phyloP scores from a whole-genome alignment of 1,284 basidiomycete species.

The Thelephora terrestris region DNA sequence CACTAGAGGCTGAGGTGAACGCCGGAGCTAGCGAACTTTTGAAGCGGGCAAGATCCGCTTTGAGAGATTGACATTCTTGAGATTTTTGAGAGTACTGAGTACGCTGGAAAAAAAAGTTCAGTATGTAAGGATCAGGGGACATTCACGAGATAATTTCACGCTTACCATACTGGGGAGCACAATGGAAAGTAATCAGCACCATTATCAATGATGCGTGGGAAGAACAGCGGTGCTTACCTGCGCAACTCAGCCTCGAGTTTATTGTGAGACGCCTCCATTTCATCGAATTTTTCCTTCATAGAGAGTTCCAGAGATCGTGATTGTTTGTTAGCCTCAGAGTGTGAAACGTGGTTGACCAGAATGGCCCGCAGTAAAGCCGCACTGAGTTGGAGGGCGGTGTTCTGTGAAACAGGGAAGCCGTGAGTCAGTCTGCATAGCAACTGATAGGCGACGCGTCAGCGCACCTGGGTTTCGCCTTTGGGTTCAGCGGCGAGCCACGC shows the following conservation, averaged over 20 bases:
- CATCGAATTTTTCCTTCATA: constrained; percentile 53
- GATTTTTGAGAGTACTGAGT: constrained; percentile 52
- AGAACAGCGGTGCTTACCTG: constrained; percentile 31
- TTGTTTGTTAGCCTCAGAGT: constrained; percentile 58
- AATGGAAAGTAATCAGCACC: constrained; percentile 12
- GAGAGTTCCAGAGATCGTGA: constrained; percentile 49
- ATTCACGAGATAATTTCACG: constrained; percentile 11
- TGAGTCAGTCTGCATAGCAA: constrained; percentile 10
- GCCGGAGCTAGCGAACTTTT: constrained; percentile 29
- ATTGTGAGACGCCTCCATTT: constrained; percentile 43
- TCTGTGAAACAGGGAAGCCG: constrained; percentile 24
- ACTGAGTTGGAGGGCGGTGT: constrained; percentile 45
- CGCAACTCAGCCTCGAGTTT: constrained; percentile 58
- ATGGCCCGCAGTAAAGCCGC: constrained; percentile 63
- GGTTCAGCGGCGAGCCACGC: constrained; percentile 54
- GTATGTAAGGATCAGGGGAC: constrained; percentile 7
- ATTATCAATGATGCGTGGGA: constrained; percentile 8
- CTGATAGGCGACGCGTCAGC: constrained; percentile 9
- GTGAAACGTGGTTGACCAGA: constrained; percentile 67
- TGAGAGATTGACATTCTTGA: constrained; percentile 58
- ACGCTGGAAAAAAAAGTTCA: constrained; percentile 30
- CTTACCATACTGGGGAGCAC: constrained; percentile 41
- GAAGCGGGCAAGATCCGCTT: constrained; percentile 47
- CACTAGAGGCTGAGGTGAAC: constrained; percentile 21
- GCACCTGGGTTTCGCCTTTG: constrained; percentile 51